Conservation (phyloP, 345 rosid genomes). For the Syzygium oleosum region DNA sequence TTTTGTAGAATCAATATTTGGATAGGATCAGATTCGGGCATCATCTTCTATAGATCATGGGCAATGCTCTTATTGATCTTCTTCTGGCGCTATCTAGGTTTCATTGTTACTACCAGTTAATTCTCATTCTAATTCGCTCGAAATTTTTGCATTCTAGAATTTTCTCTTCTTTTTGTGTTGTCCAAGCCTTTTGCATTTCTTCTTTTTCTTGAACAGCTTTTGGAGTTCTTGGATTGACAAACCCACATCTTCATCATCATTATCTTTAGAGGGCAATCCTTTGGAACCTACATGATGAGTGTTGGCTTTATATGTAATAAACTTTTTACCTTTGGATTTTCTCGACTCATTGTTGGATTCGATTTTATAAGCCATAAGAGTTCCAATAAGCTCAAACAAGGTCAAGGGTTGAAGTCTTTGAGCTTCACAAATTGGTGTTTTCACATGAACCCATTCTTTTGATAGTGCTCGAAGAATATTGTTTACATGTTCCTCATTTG, state of each 20-base stretch:
- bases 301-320: background rate
- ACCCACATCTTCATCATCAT: background rate
- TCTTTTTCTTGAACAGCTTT: background rate
- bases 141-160: background rate
- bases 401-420: background rate
- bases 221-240: background rate
- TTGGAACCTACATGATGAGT: background rate
- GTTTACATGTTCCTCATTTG: background rate
- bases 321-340: background rate
- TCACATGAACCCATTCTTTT: background rate
- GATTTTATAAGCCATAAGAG: background rate
- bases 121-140: background rate
- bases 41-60: background rate
- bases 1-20: no score
- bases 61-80: background rate
- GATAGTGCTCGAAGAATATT: background rate
- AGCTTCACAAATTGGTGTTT: background rate
- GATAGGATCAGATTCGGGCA: background rate
- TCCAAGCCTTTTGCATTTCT: background rate
- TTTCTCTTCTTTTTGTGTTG: background rate
- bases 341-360: background rate
- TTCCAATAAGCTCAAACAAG: background rate
- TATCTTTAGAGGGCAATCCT: no score
- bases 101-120: background rate
- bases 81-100: background rate